A percentile compares a stretch with the other conserved stretches of the same genome.
Evolutionary conservation across 225 moss, liverwort and hornwort species (phyloP).

Genomic region (Polytrichum formosum): DNA sequence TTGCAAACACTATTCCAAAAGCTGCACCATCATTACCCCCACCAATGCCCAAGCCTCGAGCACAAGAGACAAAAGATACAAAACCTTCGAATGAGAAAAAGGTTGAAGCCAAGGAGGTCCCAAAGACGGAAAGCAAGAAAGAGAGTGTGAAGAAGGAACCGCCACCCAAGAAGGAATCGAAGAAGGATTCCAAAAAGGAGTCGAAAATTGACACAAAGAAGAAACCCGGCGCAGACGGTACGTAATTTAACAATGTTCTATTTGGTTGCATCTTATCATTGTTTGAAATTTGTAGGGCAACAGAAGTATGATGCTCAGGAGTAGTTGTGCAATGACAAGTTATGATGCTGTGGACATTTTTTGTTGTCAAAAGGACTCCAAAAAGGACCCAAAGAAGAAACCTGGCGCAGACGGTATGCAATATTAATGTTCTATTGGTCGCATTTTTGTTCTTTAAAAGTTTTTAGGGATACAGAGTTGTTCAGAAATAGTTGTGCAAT

Average conservation of each 20-base stretch:
- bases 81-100: too few species aligned
- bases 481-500: neutral
- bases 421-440: constrained; percentile 4
- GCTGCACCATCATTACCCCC: neutral
- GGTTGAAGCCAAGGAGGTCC: too few species aligned
- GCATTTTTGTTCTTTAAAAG: neutral
- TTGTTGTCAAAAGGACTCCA: constrained; percentile 2
- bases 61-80: too few species aligned
- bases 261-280: too few species aligned
- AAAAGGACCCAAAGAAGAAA: constrained; percentile 23
- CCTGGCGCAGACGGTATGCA: constrained; percentile 22
- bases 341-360: too few species aligned
- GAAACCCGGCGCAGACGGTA: neutral
- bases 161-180: neutral
- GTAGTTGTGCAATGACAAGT: too few species aligned
- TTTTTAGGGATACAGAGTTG: neutral
- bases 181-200: constrained; percentile 7
- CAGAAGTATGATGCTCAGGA: too few species aligned
- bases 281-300: neutral
- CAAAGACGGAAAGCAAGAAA: too few species aligned
- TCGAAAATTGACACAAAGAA: neutral
- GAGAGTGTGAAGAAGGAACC: too few species aligned
- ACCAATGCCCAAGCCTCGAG: too few species aligned
- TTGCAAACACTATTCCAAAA: neutral
- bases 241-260: neutral